Conservation (phyloP, 164 flowering plant genomes). For the Brasenia schreberi region DNA sequence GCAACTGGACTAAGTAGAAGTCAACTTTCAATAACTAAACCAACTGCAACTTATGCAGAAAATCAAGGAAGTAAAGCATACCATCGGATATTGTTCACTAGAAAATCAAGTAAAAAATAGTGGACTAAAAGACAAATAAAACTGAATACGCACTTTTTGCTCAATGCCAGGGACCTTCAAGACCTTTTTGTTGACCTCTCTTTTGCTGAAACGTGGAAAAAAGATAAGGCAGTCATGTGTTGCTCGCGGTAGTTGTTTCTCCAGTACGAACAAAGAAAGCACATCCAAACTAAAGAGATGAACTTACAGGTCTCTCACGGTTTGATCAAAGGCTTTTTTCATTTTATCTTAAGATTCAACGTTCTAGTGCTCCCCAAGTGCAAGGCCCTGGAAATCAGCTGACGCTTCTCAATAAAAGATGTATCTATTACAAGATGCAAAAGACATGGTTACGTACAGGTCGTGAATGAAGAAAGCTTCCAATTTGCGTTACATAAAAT, state of each 20-base stretch:
- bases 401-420: neutral
- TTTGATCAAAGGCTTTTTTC: slow-evolving; percentile 92
- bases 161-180: slow-evolving; percentile 95
- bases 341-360: slow-evolving; percentile 18
- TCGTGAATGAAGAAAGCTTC: no score
- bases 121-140: neutral
- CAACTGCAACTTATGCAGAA: no score
- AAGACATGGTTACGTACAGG: no score
- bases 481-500: no score
- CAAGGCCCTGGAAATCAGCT: neutral
- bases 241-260: slow-evolving; percentile 8
- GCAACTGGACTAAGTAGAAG: no score
- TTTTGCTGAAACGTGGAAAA: slow-evolving; percentile 50
- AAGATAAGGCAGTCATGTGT: neutral
- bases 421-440: neutral
- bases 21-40: no score
- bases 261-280: slow-evolving; percentile 15
- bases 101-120: neutral
- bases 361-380: neutral
- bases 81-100: neutral
- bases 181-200: slow-evolving; percentile 96
- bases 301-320: slow-evolving; percentile 88
- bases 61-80: no score
- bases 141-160: slow-evolving; percentile 52
- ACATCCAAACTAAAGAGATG: neutral